Base-by-base conservation (phyloP, 768 basidiomycete genomes). In the Ramaria sp. region DNA sequence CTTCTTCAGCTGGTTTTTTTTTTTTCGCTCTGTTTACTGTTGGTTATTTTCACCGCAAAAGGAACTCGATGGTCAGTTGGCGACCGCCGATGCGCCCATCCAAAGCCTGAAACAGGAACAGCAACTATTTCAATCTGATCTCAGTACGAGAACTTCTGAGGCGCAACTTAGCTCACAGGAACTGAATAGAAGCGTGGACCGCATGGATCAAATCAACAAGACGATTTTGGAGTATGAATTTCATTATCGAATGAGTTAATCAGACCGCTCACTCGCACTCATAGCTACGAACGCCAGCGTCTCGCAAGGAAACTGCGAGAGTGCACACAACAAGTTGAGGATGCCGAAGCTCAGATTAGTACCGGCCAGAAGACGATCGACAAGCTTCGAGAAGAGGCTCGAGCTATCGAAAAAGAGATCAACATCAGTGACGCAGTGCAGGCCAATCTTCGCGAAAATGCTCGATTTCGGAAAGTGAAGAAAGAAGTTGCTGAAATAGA, bases 381-480 rank as follows among this genome's bases (percentile, higher is more conserved):
- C 54, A 62, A 65, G 15, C 63, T 73, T 7, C 73, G 76, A 9
- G 67, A 69, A 37, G 68, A 65, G 31, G 78, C 91, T 30, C 73
- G 75, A 13, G 73, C 69, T 20, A 78, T 93, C 15, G 84, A 89
- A 64, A 84, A 82, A 65, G 87, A 92, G 65, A 83, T 92, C 66
- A 83, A 82, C 66, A 83, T 86, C 62, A 79, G 86, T 60, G 84
- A 82, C 51, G 81, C 86, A 38, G 77, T 77, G 11, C 66, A 84
- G 48, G 78, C 84, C 24, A 88, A 84, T 67, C 69, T 91, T 54
- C 80, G 86, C 59, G 88, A 92, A 67, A 99, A 97, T 67, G 72
- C 91, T 46, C 81, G 88, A 4, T 81, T 90, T 54, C 76, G 91
- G 57, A 78, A 79, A 64, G 73, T 91, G 22, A 74, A 76, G 55